These are phyloP conservation scores for Lenzites betulinus DNA, from an alignment of 768 basidiomycete genomes.

Conservation along the genomic window DNA sequence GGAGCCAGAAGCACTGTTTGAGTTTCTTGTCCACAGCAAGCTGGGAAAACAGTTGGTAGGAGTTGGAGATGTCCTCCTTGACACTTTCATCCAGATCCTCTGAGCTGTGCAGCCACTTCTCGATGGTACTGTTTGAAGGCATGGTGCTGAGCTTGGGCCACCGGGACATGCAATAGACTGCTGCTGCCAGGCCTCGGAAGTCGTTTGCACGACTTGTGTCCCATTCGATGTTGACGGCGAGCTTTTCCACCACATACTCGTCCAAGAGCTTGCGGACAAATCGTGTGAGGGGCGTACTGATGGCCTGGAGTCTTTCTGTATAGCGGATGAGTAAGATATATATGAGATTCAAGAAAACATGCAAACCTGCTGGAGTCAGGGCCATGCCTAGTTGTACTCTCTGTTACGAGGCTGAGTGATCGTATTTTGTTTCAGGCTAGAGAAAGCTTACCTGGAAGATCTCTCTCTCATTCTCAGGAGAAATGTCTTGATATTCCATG, in stretches of 20 bases:
- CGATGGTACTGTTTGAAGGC: slow-evolving; percentile 17
- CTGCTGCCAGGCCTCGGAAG: slow-evolving; percentile 37
- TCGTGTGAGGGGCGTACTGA: slow-evolving; percentile 53
- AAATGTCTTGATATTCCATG: slow-evolving; percentile 64
- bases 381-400: slow-evolving; percentile 81
- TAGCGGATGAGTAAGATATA: not conserved
- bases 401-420: slow-evolving; percentile 34
- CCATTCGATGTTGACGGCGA: slow-evolving; percentile 37
- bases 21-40: slow-evolving; percentile 44
- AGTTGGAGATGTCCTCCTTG: slow-evolving; percentile 37
- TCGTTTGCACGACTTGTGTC: slow-evolving; percentile 39
- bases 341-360: not conserved
- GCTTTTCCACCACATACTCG: slow-evolving; percentile 45
- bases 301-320: slow-evolving; percentile 69
- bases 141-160: slow-evolving; percentile 22
- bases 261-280: slow-evolving; percentile 61
- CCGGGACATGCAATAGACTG: slow-evolving; percentile 35
- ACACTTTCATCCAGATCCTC: slow-evolving; percentile 35
- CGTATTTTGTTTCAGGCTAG: not conserved
- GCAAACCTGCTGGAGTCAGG: slow-evolving; percentile 63
- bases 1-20: slow-evolving; percentile 41
- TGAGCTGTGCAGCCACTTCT: slow-evolving; percentile 30
- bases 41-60: slow-evolving; percentile 49
- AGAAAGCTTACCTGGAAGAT: slow-evolving; percentile 63
- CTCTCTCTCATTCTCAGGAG: slow-evolving; percentile 59